Conservation (phyloP, 352 stramenopile genomes). For the Sclerospora graminicola region DNA sequence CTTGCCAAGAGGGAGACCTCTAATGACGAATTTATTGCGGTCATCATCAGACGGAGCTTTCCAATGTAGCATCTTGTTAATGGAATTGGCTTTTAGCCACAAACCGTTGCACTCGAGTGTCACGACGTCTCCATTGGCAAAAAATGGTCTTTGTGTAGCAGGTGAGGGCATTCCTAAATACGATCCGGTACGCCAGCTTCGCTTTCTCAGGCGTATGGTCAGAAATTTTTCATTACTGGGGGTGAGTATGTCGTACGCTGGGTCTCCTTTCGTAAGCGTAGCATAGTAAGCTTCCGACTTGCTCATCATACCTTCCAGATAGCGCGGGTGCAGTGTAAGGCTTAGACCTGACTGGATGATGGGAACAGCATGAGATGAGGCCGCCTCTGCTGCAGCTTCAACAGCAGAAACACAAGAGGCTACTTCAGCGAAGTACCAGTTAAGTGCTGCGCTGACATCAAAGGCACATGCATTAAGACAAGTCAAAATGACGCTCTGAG, state of each 20-base stretch:
- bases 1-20: constrained; percentile 59
- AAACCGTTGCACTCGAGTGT: constrained; percentile 82
- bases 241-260: constrained; percentile 75
- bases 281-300: constrained; percentile 82
- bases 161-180: constrained; percentile 19
- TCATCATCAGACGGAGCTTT: constrained; percentile 78
- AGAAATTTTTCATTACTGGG: constrained; percentile 79
- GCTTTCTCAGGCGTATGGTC: constrained; percentile 70
- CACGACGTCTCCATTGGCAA: constrained; percentile 80
- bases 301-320: constrained; percentile 66
- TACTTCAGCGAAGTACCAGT: constrained; percentile 84
- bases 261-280: constrained; percentile 59
- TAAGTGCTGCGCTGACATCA: constrained; percentile 76
- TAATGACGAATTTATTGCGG: constrained; percentile 80
- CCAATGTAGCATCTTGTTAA: constrained; percentile 83
- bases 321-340: constrained; percentile 65
- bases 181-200: constrained; percentile 41
- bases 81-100: constrained; percentile 61
- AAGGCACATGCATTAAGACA: constrained; percentile 77
- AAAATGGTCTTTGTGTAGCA: constrained; percentile 45
- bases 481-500: constrained; percentile 74
- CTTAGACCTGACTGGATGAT: constrained; percentile 63
- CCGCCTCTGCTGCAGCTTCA: background rate
- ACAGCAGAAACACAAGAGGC: constrained; percentile 18
- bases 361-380: constrained; percentile 9